These are phyloP conservation scores for Draba incana DNA, from an alignment of 345 rosid species.

Conservation along the genomic window DNA sequence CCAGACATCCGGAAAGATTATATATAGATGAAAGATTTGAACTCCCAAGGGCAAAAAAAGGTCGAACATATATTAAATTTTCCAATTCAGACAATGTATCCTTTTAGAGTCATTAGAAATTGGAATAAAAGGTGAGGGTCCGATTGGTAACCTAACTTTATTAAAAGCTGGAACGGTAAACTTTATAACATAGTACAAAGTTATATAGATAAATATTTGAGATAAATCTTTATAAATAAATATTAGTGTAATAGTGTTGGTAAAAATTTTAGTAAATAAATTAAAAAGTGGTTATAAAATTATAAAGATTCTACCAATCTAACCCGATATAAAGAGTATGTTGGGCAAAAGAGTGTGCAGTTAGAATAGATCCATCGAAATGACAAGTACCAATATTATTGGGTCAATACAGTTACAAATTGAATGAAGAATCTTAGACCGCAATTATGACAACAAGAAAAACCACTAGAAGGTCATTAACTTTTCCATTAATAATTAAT, in stretches of 20 bases:
- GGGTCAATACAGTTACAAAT: slow-evolving; percentile 33
- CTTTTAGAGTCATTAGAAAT: slow-evolving; percentile 7
- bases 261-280: too few relatives aligned
- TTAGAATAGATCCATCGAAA: slow-evolving; percentile 39
- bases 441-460: slow-evolving; percentile 49
- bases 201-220: too few relatives aligned
- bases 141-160: too few relatives aligned
- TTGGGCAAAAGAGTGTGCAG: slow-evolving; percentile 33
- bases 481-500: slow-evolving; percentile 22
- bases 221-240: too few relatives aligned
- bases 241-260: too few relatives aligned
- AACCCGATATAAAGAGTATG: slow-evolving; percentile 10
- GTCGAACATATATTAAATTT: neutral
- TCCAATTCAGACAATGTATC: slow-evolving; percentile 2
- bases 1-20: too few relatives aligned
- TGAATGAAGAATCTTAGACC: slow-evolving; percentile 62
- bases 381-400: slow-evolving; percentile 38
- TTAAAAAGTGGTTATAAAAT: too few relatives aligned
- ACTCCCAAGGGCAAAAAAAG: too few relatives aligned
- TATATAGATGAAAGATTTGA: too few relatives aligned
- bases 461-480: slow-evolving; percentile 27
- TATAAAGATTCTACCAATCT: too few relatives aligned
- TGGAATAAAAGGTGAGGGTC: slow-evolving; percentile 16
- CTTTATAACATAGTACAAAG: too few relatives aligned
- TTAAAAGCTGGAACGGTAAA: too few relatives aligned